Evolutionary conservation across 768 basidiomycete genomes (phyloP), one percentile per base, ranked within the genome.

Genomic region (Boletus sp.): DNA sequence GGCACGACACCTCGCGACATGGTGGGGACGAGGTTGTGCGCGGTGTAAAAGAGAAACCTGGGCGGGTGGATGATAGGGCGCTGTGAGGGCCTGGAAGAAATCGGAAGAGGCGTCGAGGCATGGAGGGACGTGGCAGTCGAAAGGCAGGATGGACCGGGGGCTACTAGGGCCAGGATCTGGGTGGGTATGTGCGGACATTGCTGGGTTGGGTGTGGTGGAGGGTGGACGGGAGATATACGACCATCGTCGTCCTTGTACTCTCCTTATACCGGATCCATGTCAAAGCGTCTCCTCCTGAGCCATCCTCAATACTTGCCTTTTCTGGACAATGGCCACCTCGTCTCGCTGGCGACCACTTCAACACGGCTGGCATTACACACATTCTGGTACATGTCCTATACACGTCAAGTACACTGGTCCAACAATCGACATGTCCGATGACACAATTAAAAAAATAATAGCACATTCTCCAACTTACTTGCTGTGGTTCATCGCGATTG

Each of bases 221-320:
- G 40, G 29, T 27, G 39, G 9, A 41, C 1, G 50, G 38, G 59
- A 51, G 33, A 53, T 51, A 38, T 49, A 52, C n/a, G 37, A 17
- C 48, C 66, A 66, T 66, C 27, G 41, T 59, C 46, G 51, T 32
- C 45, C 55, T 53, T 55, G 60, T 55, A 19, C 49, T 52, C n/a
- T 47, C 56, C 64, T 68, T 67, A 60, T 65, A 60, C 63, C 38
- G 19, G 34, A 47, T 59, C 53, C 68, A 63, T 64, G 59, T 63
- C 65, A 70, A 71, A 62, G 69, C 69, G 49, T 47, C 50, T 10
- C 50, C 51, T 43, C 29, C 38, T 42, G 21, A 47, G 49, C 50
- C 66, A 67, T 69, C 67, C 44, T 71, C 61, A 67, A 72, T 43
- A 57, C 59, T 40, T 72, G 50, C 71, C 70, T 71, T 72, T 70